Evolutionary conservation across 208 protist species (phyloP).

Genomic region (Willaertia magna): DNA sequence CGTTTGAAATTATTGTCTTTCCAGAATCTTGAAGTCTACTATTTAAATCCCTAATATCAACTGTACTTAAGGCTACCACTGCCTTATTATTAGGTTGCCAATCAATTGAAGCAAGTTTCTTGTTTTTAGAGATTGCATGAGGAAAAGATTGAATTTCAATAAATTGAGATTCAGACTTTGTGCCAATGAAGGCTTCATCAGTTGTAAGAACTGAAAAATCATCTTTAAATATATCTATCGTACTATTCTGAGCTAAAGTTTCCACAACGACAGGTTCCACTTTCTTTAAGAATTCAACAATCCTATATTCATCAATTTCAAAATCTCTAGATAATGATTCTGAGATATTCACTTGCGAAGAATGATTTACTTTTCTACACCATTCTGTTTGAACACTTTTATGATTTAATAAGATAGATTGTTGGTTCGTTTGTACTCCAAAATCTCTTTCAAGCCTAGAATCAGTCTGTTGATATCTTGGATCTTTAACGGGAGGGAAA

Average conservation of each 20-base stretch:
- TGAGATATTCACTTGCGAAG: neutral
- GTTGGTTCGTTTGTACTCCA: neutral
- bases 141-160: neutral
- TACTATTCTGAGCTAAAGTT: neutral
- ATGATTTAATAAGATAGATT: neutral
- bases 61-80: neutral
- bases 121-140: neutral
- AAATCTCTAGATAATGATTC: neutral
- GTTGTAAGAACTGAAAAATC: neutral
- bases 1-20: conserved; percentile 36
- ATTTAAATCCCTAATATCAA: neutral
- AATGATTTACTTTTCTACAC: neutral
- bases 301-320: neutral
- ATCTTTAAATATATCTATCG: neutral
- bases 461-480: neutral
- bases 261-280: neutral
- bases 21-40: neutral
- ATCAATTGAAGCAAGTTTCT: neutral
- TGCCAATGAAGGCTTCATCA: neutral
- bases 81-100: neutral
- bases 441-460: neutral
- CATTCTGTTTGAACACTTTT: neutral
- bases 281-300: neutral
- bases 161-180: neutral
- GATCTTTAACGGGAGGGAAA: neutral